Evolutionary conservation across 257 asterid genomes (phyloP), one percentile per base, ranked within the genome.

Genomic region (Gentiana macrophylla): DNA sequence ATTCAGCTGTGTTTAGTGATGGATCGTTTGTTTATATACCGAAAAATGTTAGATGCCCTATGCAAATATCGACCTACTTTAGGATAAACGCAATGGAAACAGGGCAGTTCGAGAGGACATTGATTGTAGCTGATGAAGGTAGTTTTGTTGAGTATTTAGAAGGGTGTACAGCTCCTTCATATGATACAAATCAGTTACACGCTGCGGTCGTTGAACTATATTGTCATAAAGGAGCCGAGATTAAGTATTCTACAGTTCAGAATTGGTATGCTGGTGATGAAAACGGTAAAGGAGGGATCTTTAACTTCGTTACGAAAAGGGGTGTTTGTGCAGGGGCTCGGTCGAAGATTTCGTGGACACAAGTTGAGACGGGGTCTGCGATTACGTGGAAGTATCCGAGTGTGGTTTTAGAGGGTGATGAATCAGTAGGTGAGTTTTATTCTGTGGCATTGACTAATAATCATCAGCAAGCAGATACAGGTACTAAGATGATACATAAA

Each of bases 301-400:
- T 37, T 62, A 92, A 92, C 62, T 92, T 92, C 47, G 97, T 92
- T 38, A 92, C 99, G 0, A 92, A 92, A 72, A 71, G 98, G 63
- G 97, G 99, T 24, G 68, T 88, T 35, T 92, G 99, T 71, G 88
- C 86, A 2, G 99, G 97, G 3, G 56, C 70, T 24, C 52, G 68
- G 6, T 88, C 95, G 0, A 92, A 79, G 90, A 85, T 92, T 53
- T 92, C 99, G 0, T 92, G 99, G 99, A 92, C 99, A 0, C 99
- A 92, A 70, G 99, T 92, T 55, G 99, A 92, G 75, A 92, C 99
- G 0, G 99, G 99, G 12, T 85, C 97, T 4, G 99, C 97, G 33
- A 88, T 92, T 69, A 92, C 95, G 2, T 88, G 99, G 99, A 92
- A 92, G 73, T 92, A 92, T 68, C 99, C 99, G 0, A 92, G 99